Evolutionary conservation across 305 asterid genomes (phyloP).

Genomic region (Ilex paraguariensis): DNA sequence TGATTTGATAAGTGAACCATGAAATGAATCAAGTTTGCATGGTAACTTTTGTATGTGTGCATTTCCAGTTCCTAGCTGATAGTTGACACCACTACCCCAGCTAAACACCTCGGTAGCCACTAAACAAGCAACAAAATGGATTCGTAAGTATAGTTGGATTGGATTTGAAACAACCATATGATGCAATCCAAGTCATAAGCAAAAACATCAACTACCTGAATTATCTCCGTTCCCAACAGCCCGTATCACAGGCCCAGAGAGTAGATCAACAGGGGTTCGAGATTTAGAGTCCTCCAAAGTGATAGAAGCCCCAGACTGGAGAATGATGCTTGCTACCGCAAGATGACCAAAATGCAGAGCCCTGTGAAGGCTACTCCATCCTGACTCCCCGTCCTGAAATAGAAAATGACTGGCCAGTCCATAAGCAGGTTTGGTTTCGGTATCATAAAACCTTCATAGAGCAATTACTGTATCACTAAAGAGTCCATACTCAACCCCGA

Average conservation of each 20-base stretch:
- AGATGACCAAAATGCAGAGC: constrained; percentile 96
- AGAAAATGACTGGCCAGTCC: constrained; percentile 9
- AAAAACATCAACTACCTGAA: constrained; percentile 34
- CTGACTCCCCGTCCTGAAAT: constrained; percentile 93
- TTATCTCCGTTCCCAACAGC: constrained; percentile 43
- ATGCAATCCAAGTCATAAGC: too few relatives aligned
- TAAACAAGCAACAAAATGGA: constrained; percentile 19
- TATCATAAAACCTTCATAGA: too few relatives aligned
- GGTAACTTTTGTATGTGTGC: constrained; percentile 96
- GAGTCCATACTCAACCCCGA: too few relatives aligned
- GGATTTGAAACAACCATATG: too few relatives aligned
- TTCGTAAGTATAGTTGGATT: too few relatives aligned
- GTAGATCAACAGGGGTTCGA: constrained; percentile 81
- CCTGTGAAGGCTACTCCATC: constrained; percentile 98
- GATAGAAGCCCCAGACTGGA: constrained; percentile 68
- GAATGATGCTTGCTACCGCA: constrained; percentile 84
- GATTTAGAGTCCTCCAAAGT: constrained; percentile 79
- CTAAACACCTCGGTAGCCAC: constrained; percentile 90
- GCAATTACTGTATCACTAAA: too few relatives aligned
- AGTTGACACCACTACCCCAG: constrained; percentile 99
- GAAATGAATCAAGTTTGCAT: constrained; percentile 92
- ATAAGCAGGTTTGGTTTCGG: too few relatives aligned
- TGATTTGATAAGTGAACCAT: constrained; percentile 57
- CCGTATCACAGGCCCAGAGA: constrained; percentile 89
- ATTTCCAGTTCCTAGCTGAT: constrained; percentile 98